Evolutionary conservation across 2,329 filamentous ascomycete species (phyloP).

Genomic region (Stachybotrys elegans): DNA sequence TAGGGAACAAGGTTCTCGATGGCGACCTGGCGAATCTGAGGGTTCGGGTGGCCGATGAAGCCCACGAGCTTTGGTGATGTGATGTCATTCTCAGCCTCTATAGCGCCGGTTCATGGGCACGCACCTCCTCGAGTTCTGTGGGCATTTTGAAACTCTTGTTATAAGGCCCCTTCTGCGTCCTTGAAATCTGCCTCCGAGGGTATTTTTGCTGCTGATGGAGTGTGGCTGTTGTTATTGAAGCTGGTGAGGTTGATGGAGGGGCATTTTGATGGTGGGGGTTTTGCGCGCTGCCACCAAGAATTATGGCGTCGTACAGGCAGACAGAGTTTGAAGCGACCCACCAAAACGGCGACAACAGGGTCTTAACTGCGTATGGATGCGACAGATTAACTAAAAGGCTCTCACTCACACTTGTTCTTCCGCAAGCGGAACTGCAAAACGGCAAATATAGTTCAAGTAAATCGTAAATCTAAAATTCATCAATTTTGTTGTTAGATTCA

Average conservation of each 20-base stretch:
- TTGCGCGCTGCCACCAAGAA: too few relatives aligned
- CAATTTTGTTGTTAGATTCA: too few relatives aligned
- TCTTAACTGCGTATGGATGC: too few relatives aligned
- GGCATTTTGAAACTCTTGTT: conserved; percentile 57
- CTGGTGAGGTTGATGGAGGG: conserved; percentile 16
- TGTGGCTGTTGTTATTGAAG: conserved; percentile 9
- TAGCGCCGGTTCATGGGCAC: not conserved
- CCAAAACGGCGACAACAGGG: too few relatives aligned
- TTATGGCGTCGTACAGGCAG: too few relatives aligned
- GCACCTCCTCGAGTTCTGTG: conserved; percentile 71
- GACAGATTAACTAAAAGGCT: too few relatives aligned
- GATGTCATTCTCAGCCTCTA: conserved; percentile 2
- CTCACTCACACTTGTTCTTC: too few relatives aligned
- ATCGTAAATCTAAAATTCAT: too few relatives aligned
- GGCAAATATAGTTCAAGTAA: too few relatives aligned
- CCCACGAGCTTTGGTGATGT: conserved; percentile 68
- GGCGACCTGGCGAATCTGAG: conserved; percentile 81
- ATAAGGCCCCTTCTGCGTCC: conserved; percentile 3
- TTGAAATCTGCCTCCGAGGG: not conserved
- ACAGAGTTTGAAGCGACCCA: too few relatives aligned
- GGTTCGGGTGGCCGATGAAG: conserved; percentile 88
- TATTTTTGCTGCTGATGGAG: not conserved
- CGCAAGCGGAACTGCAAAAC: too few relatives aligned
- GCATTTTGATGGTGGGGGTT: conserved; percentile 12
- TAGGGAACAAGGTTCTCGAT: conserved; percentile 85